phyloP scores from a whole-genome alignment of 2,329 filamentous ascomycete genomes.

The Epichloe gansuensis region DNA sequence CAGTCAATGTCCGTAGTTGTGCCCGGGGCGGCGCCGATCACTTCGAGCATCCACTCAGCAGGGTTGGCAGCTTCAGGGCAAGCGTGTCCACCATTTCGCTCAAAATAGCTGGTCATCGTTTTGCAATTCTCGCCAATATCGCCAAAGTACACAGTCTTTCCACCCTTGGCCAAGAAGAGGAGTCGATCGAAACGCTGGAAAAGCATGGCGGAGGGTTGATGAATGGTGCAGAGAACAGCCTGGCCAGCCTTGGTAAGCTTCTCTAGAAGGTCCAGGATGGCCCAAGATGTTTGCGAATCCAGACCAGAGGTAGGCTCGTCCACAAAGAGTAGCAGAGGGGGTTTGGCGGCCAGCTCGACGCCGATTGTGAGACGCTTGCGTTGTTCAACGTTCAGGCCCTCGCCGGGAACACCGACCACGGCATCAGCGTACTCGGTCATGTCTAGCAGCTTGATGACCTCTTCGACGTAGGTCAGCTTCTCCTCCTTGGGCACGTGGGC shows the following conservation, averaged over 20 bases:
- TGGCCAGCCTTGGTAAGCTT: conserved; percentile 82
- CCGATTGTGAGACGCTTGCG: conserved; percentile 77
- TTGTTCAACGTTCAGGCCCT: conserved; percentile 65
- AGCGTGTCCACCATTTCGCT: conserved; percentile 50
- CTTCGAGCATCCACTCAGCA: conserved; percentile 66
- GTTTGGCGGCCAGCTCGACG: conserved; percentile 90
- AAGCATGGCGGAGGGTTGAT: conserved; percentile 90
- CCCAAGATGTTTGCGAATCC: conserved; percentile 87
- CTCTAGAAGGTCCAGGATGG: conserved; percentile 75
- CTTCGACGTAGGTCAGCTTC: conserved; percentile 77
- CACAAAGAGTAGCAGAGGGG: conserved; percentile 76
- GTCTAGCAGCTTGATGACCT: conserved; percentile 80
- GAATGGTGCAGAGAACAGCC: conserved; percentile 92
- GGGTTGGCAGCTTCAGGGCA: conserved; percentile 63
- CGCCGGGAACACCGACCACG: conserved; percentile 77
- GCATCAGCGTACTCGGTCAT: conserved; percentile 88
- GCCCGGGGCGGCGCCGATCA: conserved; percentile 50
- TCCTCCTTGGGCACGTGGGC: conserved; percentile 57
- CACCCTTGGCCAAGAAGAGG: conserved; percentile 63
- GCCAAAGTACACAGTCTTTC: conserved; percentile 70
- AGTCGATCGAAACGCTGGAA: conserved; percentile 84
- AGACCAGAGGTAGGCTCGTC: conserved; percentile 93
- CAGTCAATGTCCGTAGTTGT: conserved; percentile 52
- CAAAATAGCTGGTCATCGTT: conserved; percentile 61
- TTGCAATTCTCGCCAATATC: conserved; percentile 61